These are phyloP conservation scores for Aquilaria yunnanensis DNA, from an alignment of 345 rosid species.

Conservation along the genomic window DNA sequence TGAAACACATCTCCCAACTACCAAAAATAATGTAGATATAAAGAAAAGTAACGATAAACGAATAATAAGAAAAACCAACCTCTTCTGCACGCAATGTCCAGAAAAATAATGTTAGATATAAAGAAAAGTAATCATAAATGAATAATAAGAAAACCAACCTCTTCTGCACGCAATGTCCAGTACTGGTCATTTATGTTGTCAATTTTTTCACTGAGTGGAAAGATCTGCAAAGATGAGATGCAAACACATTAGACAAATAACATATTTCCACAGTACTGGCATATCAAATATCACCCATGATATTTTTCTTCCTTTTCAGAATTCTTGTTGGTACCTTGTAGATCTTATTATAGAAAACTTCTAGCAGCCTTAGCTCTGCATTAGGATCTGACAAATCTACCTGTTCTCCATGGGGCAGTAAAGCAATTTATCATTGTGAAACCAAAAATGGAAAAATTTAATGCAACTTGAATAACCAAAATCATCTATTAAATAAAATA, in stretches of 20 bases:
- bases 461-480: too few relatives aligned
- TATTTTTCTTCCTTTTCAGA: not conserved
- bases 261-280: not conserved
- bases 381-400: conserved; percentile 61
- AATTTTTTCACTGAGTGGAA: conserved; percentile 59
- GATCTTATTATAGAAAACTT: conserved; percentile 71
- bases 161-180: conserved; percentile 80
- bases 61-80: conserved; percentile 24
- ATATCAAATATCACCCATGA: conserved; percentile 1
- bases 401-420: conserved; percentile 22
- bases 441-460: not conserved
- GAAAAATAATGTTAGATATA: not conserved
- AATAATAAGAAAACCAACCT: conserved; percentile 29
- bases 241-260: not conserved
- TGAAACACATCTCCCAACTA: too few relatives aligned
- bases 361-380: conserved; percentile 64
- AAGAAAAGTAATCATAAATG: not conserved
- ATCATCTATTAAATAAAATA: too few relatives aligned
- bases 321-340: conserved; percentile 41
- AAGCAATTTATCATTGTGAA: not conserved
- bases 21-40: too few relatives aligned
- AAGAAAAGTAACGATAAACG: not conserved
- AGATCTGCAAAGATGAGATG: conserved; percentile 34
- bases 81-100: conserved; percentile 83
- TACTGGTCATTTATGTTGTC: conserved; percentile 78